A percentile compares a stretch with the other conserved stretches of the same genome.
phyloP scores from a whole-genome alignment of 169 alveolate species.

The Plasmodium chabaudi region DNA sequence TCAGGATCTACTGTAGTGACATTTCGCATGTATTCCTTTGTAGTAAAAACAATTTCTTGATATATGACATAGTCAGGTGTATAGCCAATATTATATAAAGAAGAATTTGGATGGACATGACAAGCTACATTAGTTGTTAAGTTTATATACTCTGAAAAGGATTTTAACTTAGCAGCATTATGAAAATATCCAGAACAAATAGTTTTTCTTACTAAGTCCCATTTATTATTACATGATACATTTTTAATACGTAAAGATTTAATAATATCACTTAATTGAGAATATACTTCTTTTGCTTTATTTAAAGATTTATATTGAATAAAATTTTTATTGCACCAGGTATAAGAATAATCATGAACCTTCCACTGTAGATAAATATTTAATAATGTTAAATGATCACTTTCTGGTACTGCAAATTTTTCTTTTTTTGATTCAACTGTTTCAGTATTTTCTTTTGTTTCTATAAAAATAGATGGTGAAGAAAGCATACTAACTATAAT shows the following conservation, averaged over 20 bases:
- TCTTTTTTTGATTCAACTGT: conserved; percentile 96
- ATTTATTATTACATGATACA: conserved; percentile 76
- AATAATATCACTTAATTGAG: conserved; percentile 92
- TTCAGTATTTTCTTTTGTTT: conserved; percentile 96
- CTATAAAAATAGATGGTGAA: conserved; percentile 97
- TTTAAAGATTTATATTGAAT: conserved; percentile 78
- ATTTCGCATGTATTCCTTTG: conserved; percentile 97
- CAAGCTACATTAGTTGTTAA: conserved; percentile 98
- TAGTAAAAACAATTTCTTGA: conserved; percentile 99
- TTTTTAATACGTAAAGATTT: conserved; percentile 76
- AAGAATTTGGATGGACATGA: conserved; percentile 98
- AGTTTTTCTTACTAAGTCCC: conserved; percentile 94
- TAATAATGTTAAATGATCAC: conserved; percentile 98
- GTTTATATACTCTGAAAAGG: conserved; percentile 98
- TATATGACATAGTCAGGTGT: conserved; percentile 99
- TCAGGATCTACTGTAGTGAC: conserved; percentile 99
- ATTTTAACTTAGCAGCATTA: conserved; percentile 99
- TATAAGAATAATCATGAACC: conserved; percentile 84
- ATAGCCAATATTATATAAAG: conserved; percentile 98
- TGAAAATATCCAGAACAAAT: conserved; percentile 99
- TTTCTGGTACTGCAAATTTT: conserved; percentile 98
- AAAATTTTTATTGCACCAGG: conserved; percentile 82
- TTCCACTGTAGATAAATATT: conserved; percentile 99
- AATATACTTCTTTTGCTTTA: conserved; percentile 81
- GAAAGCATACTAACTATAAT: conserved; percentile 98